Evolutionary conservation across 2,329 filamentous ascomycete species (phyloP), one percentile per base, ranked within the genome.

Genomic region (Teratosphaeria zuluensis): DNA sequence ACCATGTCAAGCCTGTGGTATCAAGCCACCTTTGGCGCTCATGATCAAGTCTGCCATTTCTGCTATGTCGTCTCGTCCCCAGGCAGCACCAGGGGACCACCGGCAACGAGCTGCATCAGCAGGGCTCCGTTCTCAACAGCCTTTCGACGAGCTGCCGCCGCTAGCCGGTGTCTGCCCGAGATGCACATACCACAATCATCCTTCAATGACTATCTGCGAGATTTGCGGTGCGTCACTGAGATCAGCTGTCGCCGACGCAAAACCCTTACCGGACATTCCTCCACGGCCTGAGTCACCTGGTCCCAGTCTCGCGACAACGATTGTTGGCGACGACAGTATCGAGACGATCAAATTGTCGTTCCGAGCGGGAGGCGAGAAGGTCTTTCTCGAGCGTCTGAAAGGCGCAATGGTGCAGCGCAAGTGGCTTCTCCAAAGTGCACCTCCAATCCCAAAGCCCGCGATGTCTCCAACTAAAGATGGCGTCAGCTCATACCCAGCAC

Each of bases 151-250:
- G 28, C 32, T 14, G 32, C n/a, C 42, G 35, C 31, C n/a, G 6
- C 21, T 48, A 16, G 51, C 58, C 9, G 59, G 62, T 30, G 55
- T 62, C 21, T 99, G 94, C 68, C 89, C 90, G 7, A 81, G 94
- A 61, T 99, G 94, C 70, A 99, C 94, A 1, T 97, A 97, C 68
- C 80, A 87, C 46, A 99, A 99, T 66, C 90, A 97, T 69, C 90
- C 91, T 0, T 96, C 90, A 2, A 76, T 99, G 12, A 75, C 85
- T 12, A 84, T 86, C 4, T 99, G 94, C 69, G 94, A 99, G 74
- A 91, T 99, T 56, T 99, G 94, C 68, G 90, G 90, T 12, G 89
- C 87, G 0, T 82, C 90, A 7, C 77, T 96, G 3, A 75, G 84
- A 55, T 83, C 84, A 14, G 64, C 80, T 73, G 74, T 12, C 24